Percentiles rank a stretch among this genome's conserved stretches.
phyloP scores from a whole-genome alignment of 768 basidiomycete species.

The Tylopilus plumbeoviolaceoides region DNA sequence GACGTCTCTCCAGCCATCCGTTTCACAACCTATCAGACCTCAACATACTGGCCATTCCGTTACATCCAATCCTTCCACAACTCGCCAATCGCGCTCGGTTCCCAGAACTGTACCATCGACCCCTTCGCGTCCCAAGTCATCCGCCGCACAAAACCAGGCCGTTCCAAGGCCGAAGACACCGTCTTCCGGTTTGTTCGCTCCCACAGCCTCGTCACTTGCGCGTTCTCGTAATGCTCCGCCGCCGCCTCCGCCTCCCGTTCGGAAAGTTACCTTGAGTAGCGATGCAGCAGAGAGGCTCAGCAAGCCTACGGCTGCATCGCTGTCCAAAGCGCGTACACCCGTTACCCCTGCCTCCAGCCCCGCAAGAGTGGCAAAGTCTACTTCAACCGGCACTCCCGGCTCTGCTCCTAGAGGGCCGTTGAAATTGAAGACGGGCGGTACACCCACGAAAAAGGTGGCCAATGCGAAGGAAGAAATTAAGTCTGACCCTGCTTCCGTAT shows the following conservation, averaged over 20 bases:
- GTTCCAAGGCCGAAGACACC: conserved; percentile 54
- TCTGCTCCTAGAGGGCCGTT: conserved; percentile 28
- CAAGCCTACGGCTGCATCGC: conserved; percentile 79
- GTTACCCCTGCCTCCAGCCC: conserved; percentile 15
- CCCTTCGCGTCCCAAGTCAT: conserved; percentile 37
- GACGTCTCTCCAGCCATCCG: conserved; percentile 33
- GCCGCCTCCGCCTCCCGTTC: conserved; percentile 43
- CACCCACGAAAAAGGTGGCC: conserved; percentile 23
- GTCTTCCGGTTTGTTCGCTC: conserved; percentile 68
- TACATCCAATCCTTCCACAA: conserved; percentile 29
- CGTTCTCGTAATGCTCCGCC: conserved; percentile 53
- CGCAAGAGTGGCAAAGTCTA: conserved; percentile 27
- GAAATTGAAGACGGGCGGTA: conserved; percentile 25
- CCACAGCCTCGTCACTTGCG: conserved; percentile 80
- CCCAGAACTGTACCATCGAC: conserved; percentile 31
- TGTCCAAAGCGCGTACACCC: conserved; percentile 54
- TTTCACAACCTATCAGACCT: conserved; percentile 34
- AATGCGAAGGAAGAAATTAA: conserved; percentile 18
- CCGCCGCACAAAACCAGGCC: conserved; percentile 18
- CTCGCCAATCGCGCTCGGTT: conserved; percentile 22
- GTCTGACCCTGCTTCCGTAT: conserved; percentile 20
- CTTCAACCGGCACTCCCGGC: conserved; percentile 26
- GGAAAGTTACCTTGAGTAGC: conserved; percentile 52
- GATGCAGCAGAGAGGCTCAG: conserved; percentile 62
- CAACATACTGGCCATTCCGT: conserved; percentile 43